phyloP scores from a whole-genome alignment of 2,329 filamentous ascomycete species.

The Cercospora sp. region DNA sequence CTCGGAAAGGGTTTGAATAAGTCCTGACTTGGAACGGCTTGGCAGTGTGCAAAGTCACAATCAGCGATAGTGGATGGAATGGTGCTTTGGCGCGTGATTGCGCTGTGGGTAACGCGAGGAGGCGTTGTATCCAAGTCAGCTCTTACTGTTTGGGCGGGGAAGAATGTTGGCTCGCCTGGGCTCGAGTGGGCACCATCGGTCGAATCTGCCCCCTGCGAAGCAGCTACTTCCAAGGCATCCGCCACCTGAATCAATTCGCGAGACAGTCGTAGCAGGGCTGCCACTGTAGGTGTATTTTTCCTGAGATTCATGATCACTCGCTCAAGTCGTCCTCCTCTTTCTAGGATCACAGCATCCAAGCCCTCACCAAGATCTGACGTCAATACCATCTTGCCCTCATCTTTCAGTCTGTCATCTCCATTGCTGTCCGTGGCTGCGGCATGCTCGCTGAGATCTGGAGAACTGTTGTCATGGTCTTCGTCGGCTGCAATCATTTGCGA shows the following conservation, averaged over 20 bases:
- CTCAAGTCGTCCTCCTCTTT: constrained; percentile 44
- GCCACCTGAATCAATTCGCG: constrained; percentile 33
- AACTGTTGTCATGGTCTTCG: not conserved
- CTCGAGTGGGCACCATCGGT: constrained; percentile 24
- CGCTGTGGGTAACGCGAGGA: constrained; percentile 33
- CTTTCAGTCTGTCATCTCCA: constrained; percentile 3
- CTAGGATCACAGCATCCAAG: constrained; percentile 46
- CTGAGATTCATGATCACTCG: constrained; percentile 44
- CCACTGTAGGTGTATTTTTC: constrained; percentile 23
- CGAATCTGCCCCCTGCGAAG: constrained; percentile 4
- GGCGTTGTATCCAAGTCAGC: not conserved
- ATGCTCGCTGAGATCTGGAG: not conserved
- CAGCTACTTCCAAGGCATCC: constrained; percentile 23
- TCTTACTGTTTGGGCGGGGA: not conserved
- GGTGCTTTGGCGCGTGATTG: not conserved
- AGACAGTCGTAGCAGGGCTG: constrained; percentile 32
- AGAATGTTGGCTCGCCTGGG: constrained; percentile 20
- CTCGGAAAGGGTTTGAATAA: not conserved
- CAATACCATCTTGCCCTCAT: constrained; percentile 9
- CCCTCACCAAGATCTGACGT: constrained; percentile 41
- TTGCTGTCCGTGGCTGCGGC: not conserved
- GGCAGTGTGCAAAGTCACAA: constrained; percentile 1
- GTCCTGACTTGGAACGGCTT: not conserved
- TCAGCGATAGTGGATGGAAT: not conserved
- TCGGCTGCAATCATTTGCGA: not conserved